phyloP scores from a whole-genome alignment of 202 grass and related monocot species.

The Setaria viridis region DNA sequence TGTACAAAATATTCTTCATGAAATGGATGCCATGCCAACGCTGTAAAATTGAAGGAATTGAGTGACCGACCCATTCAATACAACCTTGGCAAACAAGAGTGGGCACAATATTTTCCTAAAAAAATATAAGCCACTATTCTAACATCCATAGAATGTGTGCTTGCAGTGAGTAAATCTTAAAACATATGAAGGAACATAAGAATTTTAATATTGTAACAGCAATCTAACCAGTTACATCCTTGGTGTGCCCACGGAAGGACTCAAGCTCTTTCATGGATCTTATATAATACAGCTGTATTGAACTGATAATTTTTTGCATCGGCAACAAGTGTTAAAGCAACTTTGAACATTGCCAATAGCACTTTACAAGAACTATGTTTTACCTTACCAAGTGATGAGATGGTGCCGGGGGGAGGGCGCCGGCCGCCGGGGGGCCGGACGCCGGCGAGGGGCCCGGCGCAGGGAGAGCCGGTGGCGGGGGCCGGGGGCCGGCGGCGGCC shows the following conservation, averaged over 20 bases:
- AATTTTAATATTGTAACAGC: constrained; percentile 37
- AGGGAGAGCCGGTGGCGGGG: no score
- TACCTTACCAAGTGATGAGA: no score
- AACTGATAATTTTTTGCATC: no score
- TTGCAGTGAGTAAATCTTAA: constrained; percentile 31
- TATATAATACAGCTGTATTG: constrained; percentile 99
- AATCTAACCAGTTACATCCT: constrained; percentile 93
- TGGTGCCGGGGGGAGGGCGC: no score
- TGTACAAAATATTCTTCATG: constrained; percentile 99
- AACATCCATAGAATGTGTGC: constrained; percentile 6
- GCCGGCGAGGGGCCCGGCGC: no score
- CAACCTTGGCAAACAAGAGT: constrained; percentile 31
- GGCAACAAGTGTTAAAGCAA: no score
- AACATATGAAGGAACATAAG: constrained; percentile 24
- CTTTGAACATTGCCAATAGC: no score
- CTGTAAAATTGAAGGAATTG: constrained; percentile 59
- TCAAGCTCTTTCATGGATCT: constrained; percentile 99
- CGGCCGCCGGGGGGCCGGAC: no score
- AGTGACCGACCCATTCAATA: constrained; percentile 35
- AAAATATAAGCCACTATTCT: not conserved
- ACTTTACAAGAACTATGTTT: no score
- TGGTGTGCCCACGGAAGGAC: constrained; percentile 97
- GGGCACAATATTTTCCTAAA: not conserved
- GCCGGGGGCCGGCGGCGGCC: no score
- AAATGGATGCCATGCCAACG: constrained; percentile 98